Conservation (phyloP, 176 grass and related monocot species). For the Panicum miliaceum region DNA sequence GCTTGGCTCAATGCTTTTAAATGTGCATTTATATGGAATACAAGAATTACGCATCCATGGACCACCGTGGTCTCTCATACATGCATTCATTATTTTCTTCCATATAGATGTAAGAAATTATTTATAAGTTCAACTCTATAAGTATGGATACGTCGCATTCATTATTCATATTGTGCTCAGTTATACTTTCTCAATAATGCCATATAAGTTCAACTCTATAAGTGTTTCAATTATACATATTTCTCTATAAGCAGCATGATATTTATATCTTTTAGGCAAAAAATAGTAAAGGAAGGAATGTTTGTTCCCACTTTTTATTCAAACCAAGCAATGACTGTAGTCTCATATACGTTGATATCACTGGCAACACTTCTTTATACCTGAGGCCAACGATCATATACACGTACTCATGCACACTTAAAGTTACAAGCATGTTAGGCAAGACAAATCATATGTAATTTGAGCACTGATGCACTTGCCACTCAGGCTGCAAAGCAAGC, state of each 20-base stretch:
- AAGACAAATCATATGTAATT: constrained; percentile 10
- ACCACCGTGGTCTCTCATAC: background rate
- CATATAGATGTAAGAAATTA: background rate
- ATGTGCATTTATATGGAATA: constrained; percentile 25
- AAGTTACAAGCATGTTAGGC: constrained; percentile 14
- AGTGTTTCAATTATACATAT: too few relatives aligned
- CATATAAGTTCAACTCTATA: too few relatives aligned
- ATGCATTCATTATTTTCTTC: background rate
- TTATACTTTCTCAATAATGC: constrained; percentile 13
- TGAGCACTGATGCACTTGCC: constrained; percentile 13
- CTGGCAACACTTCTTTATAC: background rate
- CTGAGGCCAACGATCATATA: background rate
- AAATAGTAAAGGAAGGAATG: background rate
- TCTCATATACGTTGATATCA: background rate
- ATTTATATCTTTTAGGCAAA: background rate
- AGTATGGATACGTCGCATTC: background rate
- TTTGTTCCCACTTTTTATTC: background rate
- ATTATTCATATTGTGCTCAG: background rate
- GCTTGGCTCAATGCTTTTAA: background rate
- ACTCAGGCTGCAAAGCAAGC: constrained; percentile 74
- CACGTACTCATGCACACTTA: background rate
- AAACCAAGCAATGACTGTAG: background rate
- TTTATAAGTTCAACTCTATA: constrained; percentile 3
- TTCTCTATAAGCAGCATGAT: constrained; percentile 12
- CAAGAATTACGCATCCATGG: constrained; percentile 7